These are phyloP conservation scores for Fusarium sp. DNA, from an alignment of 2,329 filamentous ascomycete genomes.

Conservation along the genomic window DNA sequence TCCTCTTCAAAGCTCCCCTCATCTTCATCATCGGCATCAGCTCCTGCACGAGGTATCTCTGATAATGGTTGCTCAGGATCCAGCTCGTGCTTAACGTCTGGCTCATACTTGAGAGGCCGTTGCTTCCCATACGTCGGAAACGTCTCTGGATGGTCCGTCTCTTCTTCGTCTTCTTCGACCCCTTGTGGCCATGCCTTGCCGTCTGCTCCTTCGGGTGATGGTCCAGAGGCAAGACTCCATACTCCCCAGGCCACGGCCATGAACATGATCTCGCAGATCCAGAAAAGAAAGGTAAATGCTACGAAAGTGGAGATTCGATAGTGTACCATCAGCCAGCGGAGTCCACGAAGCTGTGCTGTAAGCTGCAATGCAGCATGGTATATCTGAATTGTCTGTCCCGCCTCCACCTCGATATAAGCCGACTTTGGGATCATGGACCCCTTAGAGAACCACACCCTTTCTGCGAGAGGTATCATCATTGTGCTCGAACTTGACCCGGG, in stretches of 20 bases:
- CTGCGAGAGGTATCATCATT: constrained; percentile 74
- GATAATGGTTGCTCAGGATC: constrained; percentile 45
- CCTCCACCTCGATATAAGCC: constrained; percentile 71
- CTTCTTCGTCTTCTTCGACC: constrained; percentile 43
- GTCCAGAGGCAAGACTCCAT: constrained; percentile 52
- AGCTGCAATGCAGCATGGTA: constrained; percentile 75
- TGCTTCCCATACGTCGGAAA: constrained; percentile 56
- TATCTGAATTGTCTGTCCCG: constrained; percentile 74
- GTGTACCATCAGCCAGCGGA: constrained; percentile 88
- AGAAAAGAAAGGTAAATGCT: constrained; percentile 75
- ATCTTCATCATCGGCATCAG: constrained; percentile 58
- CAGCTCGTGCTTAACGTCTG: constrained; percentile 49
- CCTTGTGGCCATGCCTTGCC: constrained; percentile 19
- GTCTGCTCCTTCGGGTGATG: constrained; percentile 14
- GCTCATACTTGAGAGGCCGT: constrained; percentile 53
- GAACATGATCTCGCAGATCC: constrained; percentile 74
- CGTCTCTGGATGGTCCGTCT: constrained; percentile 54
- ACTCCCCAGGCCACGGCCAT: constrained; percentile 70
- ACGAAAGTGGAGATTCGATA: constrained; percentile 75
- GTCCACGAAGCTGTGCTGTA: constrained; percentile 75
- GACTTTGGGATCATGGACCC: constrained; percentile 53
- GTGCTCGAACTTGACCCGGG: constrained; percentile 68
- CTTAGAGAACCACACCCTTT: constrained; percentile 69
- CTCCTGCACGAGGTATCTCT: constrained; percentile 48
- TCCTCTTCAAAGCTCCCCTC: constrained; percentile 50